These are phyloP conservation scores for Gynochthodes officinalis DNA, from an alignment of 257 asterid species.

Conservation along the genomic window DNA sequence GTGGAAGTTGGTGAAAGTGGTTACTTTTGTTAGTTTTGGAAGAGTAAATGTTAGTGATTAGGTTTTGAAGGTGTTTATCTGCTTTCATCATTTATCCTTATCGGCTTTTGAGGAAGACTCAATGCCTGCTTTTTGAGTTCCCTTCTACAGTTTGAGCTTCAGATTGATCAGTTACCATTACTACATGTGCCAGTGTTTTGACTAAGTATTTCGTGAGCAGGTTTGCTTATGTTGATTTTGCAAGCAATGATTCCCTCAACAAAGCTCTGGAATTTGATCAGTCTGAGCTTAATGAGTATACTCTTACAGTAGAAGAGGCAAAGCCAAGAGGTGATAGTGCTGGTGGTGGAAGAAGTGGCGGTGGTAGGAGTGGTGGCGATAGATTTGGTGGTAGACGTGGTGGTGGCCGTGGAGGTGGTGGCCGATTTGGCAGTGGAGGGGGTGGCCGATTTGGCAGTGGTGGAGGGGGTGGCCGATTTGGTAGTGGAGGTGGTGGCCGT, in stretches of 20 bases:
- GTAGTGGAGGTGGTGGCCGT: constrained; percentile 23
- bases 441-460: constrained; percentile 32
- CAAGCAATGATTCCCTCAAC: constrained; percentile 35
- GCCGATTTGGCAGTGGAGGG: constrained; percentile 29
- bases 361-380: constrained; percentile 27
- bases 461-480: constrained; percentile 34
- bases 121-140: too few species aligned
- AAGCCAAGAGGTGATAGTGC: constrained; percentile 45
- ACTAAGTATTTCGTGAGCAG: constrained; percentile 26
- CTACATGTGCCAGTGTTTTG: neutral
- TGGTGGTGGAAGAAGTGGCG: constrained; percentile 33
- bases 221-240: constrained; percentile 63
- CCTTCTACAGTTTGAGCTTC: neutral
- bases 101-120: too few species aligned
- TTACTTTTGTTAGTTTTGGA: too few species aligned
- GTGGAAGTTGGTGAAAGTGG: too few species aligned
- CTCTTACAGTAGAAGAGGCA: constrained; percentile 57
- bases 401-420: constrained; percentile 17
- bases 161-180: too few species aligned
- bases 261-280: constrained; percentile 59
- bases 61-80: too few species aligned
- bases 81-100: too few species aligned
- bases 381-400: constrained; percentile 21
- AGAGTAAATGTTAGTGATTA: too few species aligned
- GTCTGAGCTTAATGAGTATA: constrained; percentile 37